phyloP scores from a whole-genome alignment of 257 asterid genomes.

The Agastache rugosa region DNA sequence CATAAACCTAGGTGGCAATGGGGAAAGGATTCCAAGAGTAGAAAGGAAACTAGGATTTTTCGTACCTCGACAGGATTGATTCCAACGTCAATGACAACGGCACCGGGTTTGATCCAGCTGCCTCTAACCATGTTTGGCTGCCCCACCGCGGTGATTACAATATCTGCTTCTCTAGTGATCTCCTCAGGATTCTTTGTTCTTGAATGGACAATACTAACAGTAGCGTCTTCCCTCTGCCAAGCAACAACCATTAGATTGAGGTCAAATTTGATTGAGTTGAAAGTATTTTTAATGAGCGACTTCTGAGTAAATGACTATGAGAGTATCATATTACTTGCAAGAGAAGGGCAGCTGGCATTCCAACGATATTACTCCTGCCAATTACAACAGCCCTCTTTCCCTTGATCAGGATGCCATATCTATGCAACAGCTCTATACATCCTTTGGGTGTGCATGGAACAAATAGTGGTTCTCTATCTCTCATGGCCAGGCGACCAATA shows the following conservation, averaged over 20 bases:
- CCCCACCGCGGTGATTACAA: slow-evolving; percentile 81
- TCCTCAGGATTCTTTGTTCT: slow-evolving; percentile 83
- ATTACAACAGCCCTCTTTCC: slow-evolving; percentile 89
- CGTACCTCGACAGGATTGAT: slow-evolving; percentile 83
- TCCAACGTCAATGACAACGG: slow-evolving; percentile 89
- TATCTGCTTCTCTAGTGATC: slow-evolving; percentile 82
- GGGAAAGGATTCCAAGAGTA: background rate
- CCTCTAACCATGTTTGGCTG: slow-evolving; percentile 91
- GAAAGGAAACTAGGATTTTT: slow-evolving; percentile 1
- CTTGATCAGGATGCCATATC: slow-evolving; percentile 74
- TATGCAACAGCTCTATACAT: slow-evolving; percentile 85
- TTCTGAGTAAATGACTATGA: slow-evolving; percentile 3
- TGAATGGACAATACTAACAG: slow-evolving; percentile 84
- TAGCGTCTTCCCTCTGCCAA: slow-evolving; percentile 88
- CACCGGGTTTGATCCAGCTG: slow-evolving; percentile 94
- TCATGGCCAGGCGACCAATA: slow-evolving; percentile 92
- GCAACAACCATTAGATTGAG: slow-evolving; percentile 10
- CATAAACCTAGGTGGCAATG: background rate
- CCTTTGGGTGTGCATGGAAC: slow-evolving; percentile 98
- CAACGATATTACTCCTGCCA: slow-evolving; percentile 95
- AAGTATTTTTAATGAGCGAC: background rate
- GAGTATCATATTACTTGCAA: slow-evolving; percentile 64
- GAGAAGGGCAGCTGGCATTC: slow-evolving; percentile 88
- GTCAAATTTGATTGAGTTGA: slow-evolving; percentile 16
- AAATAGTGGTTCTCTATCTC: slow-evolving; percentile 86